phyloP scores from a whole-genome alignment of 2,329 filamentous ascomycete genomes.

The Grosmannia huntii region DNA sequence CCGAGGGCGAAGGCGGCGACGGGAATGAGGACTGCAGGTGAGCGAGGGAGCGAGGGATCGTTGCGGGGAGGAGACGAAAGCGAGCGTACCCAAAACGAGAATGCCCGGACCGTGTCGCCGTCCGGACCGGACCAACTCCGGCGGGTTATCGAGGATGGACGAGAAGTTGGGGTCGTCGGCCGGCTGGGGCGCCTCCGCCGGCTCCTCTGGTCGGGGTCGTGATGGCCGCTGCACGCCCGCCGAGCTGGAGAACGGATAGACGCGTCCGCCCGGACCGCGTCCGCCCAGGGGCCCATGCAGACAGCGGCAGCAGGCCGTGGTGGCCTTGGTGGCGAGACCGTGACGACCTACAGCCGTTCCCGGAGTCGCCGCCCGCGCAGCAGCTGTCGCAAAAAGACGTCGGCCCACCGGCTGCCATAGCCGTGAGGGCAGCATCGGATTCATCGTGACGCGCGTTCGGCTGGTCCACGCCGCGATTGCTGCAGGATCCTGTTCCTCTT shows the following conservation, averaged over 20 bases:
- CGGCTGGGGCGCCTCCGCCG: conserved; percentile 25
- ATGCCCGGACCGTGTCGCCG: conserved; percentile 66
- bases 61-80: not conserved
- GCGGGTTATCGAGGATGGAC: conserved; percentile 78
- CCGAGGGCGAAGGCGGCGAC: conserved; percentile 82
- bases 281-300: not conserved
- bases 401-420: conserved; percentile 1
- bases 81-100: conserved; percentile 52
- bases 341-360: not conserved
- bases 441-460: not conserved
- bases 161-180: conserved; percentile 69
- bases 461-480: not conserved
- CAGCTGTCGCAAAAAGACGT: not conserved
- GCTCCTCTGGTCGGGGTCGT: not conserved
- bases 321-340: not conserved
- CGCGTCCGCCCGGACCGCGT: not conserved
- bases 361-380: not conserved
- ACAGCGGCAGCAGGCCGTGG: not conserved
- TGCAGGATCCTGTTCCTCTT: no score
- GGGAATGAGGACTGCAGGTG: conserved; percentile 59
- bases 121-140: conserved; percentile 63
- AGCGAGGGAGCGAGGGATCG: no score
- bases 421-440: not conserved
- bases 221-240: not conserved
- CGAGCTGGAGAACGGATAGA: conserved; percentile 2